phyloP scores from a whole-genome alignment of 345 rosid genomes.

The Zanthoxylum bungeanum region DNA sequence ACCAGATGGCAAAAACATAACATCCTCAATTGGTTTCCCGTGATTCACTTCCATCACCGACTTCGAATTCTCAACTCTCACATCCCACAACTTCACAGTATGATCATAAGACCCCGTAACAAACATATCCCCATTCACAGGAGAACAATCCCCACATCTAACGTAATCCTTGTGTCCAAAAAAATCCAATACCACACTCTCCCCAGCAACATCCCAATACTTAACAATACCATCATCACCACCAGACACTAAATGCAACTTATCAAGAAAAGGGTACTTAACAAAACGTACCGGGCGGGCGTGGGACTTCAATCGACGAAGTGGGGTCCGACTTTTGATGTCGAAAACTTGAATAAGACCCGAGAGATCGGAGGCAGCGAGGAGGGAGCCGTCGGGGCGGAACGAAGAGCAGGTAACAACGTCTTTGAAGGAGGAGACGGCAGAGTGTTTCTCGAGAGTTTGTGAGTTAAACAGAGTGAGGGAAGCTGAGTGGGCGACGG shows the following conservation, averaged over 20 bases:
- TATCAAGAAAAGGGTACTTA: conserved; percentile 68
- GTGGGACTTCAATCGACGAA: conserved; percentile 85
- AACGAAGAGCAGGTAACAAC: conserved; percentile 76
- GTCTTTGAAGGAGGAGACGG: conserved; percentile 64
- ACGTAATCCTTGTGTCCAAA: conserved; percentile 89
- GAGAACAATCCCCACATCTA: conserved; percentile 86
- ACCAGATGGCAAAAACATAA: conserved; percentile 82
- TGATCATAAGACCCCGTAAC: conserved; percentile 94
- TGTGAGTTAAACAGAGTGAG: conserved; percentile 59
- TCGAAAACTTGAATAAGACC: conserved; percentile 77
- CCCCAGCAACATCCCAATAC: conserved; percentile 90
- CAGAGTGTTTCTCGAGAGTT: conserved; percentile 39
- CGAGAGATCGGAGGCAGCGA: conserved; percentile 84
- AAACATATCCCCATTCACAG: conserved; percentile 57
- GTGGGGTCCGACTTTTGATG: conserved; percentile 61
- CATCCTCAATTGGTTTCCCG: conserved; percentile 86
- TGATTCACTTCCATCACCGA: conserved; percentile 70
- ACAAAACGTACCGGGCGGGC: conserved; percentile 74
- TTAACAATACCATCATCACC: conserved; percentile 91
- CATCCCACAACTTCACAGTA: conserved; percentile 88
- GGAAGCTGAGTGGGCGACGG: conserved; percentile 69
- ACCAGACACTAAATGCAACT: conserved; percentile 85
- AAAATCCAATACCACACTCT: conserved; percentile 52
- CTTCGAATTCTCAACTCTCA: conserved; percentile 50
- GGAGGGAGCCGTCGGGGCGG: conserved; percentile 80